Conservation (phyloP, 2,329 filamentous ascomycete genomes). For the Chalaropsis thielavioides region DNA sequence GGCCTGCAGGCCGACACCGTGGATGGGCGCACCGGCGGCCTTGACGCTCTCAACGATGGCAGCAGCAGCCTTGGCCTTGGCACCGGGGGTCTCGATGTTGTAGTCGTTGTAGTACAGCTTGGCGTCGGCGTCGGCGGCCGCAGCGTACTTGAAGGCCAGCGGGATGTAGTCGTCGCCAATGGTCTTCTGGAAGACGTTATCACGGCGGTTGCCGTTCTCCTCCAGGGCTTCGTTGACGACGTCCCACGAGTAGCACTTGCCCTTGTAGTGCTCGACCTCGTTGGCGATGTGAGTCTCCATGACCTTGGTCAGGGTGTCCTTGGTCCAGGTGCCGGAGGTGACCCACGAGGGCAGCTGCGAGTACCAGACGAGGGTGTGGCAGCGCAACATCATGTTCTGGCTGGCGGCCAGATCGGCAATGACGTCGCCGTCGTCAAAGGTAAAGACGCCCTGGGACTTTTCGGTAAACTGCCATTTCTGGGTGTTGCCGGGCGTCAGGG, state of each 20-base stretch:
- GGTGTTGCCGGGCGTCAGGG: constrained; percentile 46
- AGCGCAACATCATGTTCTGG: constrained; percentile 37
- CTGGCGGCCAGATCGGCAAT: constrained; percentile 31
- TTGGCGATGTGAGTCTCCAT: constrained; percentile 42
- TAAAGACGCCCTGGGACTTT: constrained; percentile 42
- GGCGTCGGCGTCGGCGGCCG: constrained; percentile 37
- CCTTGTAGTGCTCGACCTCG: constrained; percentile 42
- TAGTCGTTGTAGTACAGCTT: constrained; percentile 47
- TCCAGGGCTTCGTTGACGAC: constrained; percentile 50
- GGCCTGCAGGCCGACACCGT: constrained; percentile 47
- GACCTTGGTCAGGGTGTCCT: constrained; percentile 39
- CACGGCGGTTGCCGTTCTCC: constrained; percentile 40
- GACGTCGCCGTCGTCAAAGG: constrained; percentile 43
- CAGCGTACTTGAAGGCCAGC: constrained; percentile 42
- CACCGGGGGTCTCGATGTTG: constrained; percentile 40
- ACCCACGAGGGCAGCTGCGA: constrained; percentile 29
- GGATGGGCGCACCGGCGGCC: constrained; percentile 39
- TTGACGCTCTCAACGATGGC: constrained; percentile 34
- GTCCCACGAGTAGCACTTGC: constrained; percentile 49
- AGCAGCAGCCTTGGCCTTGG: constrained; percentile 33
- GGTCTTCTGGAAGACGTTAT: constrained; percentile 38
- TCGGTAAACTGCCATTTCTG: constrained; percentile 49
- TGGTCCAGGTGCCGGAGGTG: constrained; percentile 35
- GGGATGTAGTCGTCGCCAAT: constrained; percentile 44
- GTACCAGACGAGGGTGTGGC: constrained; percentile 40